A percentile compares a stretch with the other conserved stretches of the same genome.
Evolutionary conservation across 2,329 filamentous ascomycete species (phyloP).

Genomic region (Venturia asperata): DNA sequence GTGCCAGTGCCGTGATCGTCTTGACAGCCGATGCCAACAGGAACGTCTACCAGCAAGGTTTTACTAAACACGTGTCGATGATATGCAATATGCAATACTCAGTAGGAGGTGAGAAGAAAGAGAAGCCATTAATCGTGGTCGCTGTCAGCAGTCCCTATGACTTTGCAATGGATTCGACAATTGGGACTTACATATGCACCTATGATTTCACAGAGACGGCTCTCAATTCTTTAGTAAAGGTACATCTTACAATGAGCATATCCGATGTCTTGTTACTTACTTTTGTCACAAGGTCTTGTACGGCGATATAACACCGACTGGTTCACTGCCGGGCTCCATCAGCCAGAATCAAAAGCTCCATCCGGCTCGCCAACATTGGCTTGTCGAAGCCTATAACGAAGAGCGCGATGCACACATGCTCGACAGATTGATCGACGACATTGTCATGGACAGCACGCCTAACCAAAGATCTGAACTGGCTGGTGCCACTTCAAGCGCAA

Average conservation of each 20-base stretch:
- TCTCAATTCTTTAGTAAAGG: conserved; percentile 52
- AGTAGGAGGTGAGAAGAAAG: conserved; percentile 60
- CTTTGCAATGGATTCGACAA: conserved; percentile 84
- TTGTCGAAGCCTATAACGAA: conserved; percentile 81
- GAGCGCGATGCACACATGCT: conserved; percentile 68
- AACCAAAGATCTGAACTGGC: conserved; percentile 62
- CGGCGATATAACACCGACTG: conserved; percentile 58
- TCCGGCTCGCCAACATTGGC: conserved; percentile 80
- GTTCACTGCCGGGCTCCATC: conserved; percentile 61
- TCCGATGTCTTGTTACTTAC: conserved; percentile 70
- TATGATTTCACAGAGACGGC: conserved; percentile 95
- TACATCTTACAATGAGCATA: conserved; percentile 52
- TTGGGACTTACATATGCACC: conserved; percentile 89
- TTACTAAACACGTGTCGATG: conserved; percentile 93
- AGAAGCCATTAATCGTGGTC: conserved; percentile 85
- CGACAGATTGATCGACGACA: conserved; percentile 63
- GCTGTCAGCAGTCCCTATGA: conserved; percentile 94
- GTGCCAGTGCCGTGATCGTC: conserved; percentile 81
- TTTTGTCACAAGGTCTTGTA: conserved; percentile 54
- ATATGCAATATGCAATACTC: conserved; percentile 77
- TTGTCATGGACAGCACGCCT: conserved; percentile 59
- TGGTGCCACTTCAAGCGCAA: conserved; percentile 64
- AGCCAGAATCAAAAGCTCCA: conserved; percentile 80
- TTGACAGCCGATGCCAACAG: conserved; percentile 90
- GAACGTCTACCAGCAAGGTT: conserved; percentile 88